These are phyloP conservation scores for Fraxinus velutina DNA, from an alignment of 305 asterid genomes.

Conservation along the genomic window DNA sequence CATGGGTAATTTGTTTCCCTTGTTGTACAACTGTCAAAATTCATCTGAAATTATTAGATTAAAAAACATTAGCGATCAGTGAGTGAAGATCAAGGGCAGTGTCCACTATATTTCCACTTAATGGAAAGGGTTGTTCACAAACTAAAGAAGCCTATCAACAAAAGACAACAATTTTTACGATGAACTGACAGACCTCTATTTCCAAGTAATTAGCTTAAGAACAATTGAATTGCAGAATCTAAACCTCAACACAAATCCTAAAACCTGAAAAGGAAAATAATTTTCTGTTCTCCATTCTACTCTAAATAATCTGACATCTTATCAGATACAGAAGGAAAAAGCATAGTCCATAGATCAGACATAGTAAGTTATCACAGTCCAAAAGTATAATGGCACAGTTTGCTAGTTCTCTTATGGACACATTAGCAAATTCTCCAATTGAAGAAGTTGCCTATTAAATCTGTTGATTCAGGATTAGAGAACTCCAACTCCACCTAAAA, in stretches of 20 bases:
- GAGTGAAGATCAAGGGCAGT: background rate
- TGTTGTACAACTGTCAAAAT: conserved; percentile 87
- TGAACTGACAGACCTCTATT: background rate
- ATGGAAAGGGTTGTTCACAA: background rate
- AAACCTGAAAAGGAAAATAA: background rate
- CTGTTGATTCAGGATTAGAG: conserved; percentile 7
- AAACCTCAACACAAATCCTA: background rate
- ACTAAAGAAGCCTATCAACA: conserved; percentile 11
- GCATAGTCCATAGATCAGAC: background rate
- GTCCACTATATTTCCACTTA: background rate
- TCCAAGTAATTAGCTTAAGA: conserved; percentile 11
- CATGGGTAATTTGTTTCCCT: conserved; percentile 81
- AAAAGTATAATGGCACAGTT: background rate
- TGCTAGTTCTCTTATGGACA: background rate
- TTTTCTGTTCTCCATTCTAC: conserved; percentile 6
- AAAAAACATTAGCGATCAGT: conserved; percentile 23
- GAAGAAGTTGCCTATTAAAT: conserved; percentile 1
- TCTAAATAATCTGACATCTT: background rate
- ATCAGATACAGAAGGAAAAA: background rate
- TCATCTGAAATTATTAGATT: conserved; percentile 53
- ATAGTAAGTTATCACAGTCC: background rate
- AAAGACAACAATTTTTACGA: background rate
- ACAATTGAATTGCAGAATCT: conserved; percentile 11
- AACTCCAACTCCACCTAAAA: background rate
- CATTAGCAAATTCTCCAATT: background rate